Percentiles rank a stretch among this genome's conserved stretches.
phyloP scores from a whole-genome alignment of 129 eudicot genomes.

The Kitagawia praeruptora region DNA sequence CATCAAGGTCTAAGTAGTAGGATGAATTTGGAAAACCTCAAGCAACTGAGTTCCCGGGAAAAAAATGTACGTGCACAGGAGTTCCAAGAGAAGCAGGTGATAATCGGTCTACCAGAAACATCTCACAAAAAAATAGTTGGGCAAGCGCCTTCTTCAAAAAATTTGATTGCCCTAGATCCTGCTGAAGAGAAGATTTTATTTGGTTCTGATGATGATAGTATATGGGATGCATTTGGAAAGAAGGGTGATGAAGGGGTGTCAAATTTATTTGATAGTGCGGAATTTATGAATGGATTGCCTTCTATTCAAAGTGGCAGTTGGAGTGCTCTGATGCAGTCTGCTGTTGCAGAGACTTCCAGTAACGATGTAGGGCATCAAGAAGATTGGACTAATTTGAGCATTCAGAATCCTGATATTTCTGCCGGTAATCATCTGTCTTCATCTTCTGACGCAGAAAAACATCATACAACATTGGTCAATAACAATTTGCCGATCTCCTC shows the following conservation, averaged over 20 bases:
- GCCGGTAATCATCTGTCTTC: slow-evolving; percentile 28
- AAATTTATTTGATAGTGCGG: slow-evolving; percentile 41
- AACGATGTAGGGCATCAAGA: slow-evolving; percentile 45
- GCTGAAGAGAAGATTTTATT: slow-evolving; percentile 80
- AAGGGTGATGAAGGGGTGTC: slow-evolving; percentile 33
- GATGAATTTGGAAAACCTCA: slow-evolving; percentile 31
- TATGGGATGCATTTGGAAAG: slow-evolving; percentile 83
- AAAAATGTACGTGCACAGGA: slow-evolving; percentile 28
- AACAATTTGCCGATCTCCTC: slow-evolving; percentile 25
- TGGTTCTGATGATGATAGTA: slow-evolving; percentile 82
- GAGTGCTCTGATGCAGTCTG: slow-evolving; percentile 99
- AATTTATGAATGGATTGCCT: slow-evolving; percentile 35
- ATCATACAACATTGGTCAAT: slow-evolving; percentile 25
- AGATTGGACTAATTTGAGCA: slow-evolving; percentile 48
- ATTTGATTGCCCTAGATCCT: slow-evolving; percentile 60
- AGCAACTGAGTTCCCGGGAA: slow-evolving; percentile 35
- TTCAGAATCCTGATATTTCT: slow-evolving; percentile 33
- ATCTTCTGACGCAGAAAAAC: slow-evolving; percentile 25
- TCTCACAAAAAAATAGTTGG: slow-evolving; percentile 26
- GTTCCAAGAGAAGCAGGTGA: slow-evolving; percentile 26
- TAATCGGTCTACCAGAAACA: slow-evolving; percentile 22
- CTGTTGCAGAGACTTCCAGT: slow-evolving; percentile 83
- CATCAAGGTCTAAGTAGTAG: slow-evolving; percentile 37
- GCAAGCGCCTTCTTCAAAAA: slow-evolving; percentile 27
- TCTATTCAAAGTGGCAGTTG: slow-evolving; percentile 91